These are phyloP conservation scores for Microbotryum intermedium DNA, from an alignment of 1,284 basidiomycete species.

Conservation along the genomic window DNA sequence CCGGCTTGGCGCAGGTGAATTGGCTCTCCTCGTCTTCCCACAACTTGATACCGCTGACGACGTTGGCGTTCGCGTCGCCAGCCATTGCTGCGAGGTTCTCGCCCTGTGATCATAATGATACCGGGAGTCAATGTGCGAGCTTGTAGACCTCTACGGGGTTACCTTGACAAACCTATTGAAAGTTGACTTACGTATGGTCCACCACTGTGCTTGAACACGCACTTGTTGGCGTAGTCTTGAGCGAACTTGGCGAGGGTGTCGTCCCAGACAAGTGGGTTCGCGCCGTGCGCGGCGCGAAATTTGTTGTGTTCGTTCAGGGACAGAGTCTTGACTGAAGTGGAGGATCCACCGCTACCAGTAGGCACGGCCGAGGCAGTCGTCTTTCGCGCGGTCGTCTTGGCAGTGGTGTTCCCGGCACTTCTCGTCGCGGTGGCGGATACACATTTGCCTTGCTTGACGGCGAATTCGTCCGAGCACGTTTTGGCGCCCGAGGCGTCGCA, in stretches of 20 bases:
- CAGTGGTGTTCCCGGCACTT: too few relatives aligned
- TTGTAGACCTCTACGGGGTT: background rate
- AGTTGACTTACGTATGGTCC: slow-evolving; percentile 5
- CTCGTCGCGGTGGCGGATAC: background rate
- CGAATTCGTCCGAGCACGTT: too few relatives aligned
- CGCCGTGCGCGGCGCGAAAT: slow-evolving; percentile 18
- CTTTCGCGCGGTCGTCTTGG: background rate
- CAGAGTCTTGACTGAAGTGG: background rate
- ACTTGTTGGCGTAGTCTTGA: slow-evolving; percentile 12
- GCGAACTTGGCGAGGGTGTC: slow-evolving; percentile 12
- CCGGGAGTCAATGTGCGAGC: background rate
- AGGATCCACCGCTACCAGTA: background rate
- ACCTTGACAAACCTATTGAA: background rate
- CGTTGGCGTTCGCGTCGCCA: background rate
- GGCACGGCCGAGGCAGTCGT: background rate
- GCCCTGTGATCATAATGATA: slow-evolving; percentile 6
- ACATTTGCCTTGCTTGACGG: too few relatives aligned
- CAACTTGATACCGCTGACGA: background rate
- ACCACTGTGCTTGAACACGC: slow-evolving; percentile 21
- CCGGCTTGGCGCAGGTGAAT: slow-evolving; percentile 12
- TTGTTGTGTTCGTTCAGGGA: slow-evolving; percentile 23
- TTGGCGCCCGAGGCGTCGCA: too few relatives aligned
- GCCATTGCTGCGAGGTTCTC: slow-evolving; percentile 21
- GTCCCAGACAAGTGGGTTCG: slow-evolving; percentile 10
- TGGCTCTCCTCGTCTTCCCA: slow-evolving; percentile 23